Evolutionary conservation across 2,329 filamentous ascomycete genomes (phyloP).

Genomic region (Penicillium brevicompactum): DNA sequence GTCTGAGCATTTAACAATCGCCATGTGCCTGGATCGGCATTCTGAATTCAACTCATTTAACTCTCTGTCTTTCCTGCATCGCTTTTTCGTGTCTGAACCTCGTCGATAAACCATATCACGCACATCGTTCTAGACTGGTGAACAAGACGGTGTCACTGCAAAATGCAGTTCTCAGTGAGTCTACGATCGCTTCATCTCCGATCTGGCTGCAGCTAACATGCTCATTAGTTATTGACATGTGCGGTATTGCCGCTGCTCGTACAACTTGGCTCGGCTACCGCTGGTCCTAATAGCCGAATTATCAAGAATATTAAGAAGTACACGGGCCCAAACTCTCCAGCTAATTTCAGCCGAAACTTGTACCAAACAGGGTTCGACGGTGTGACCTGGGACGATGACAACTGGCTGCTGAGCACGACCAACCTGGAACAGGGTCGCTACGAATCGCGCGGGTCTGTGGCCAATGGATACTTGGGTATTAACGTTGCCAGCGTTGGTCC

Average conservation of each 20-base stretch:
- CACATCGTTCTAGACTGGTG: conserved; percentile 1
- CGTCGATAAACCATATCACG: neutral
- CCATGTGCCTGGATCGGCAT: conserved; percentile 18
- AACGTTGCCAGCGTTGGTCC: conserved; percentile 65
- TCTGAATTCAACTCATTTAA: conserved; percentile 4
- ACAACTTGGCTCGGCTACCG: conserved; percentile 10
- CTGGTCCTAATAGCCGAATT: conserved; percentile 19
- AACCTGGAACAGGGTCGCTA: conserved; percentile 60
- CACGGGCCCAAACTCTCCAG: conserved; percentile 7
- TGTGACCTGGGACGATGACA: conserved; percentile 61
- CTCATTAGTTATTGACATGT: conserved; percentile 8
- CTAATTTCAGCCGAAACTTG: conserved; percentile 25
- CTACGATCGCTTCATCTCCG: neutral
- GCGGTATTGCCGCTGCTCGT: conserved; percentile 19
- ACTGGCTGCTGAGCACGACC: conserved; percentile 59
- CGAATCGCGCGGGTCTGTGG: conserved; percentile 61
- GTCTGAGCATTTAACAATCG: conserved; percentile 1
- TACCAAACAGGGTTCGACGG: conserved; percentile 55
- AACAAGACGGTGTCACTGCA: conserved; percentile 7
- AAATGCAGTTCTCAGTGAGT: conserved; percentile 25
- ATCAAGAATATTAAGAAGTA: conserved; percentile 22
- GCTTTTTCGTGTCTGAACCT: neutral
- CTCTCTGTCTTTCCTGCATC: neutral
- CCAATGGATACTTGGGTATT: conserved; percentile 67
- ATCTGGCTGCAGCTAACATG: conserved; percentile 2